Evolutionary conservation across 1,139 yeast species (phyloP).

Genomic region (Yamadazyma aaseri): DNA sequence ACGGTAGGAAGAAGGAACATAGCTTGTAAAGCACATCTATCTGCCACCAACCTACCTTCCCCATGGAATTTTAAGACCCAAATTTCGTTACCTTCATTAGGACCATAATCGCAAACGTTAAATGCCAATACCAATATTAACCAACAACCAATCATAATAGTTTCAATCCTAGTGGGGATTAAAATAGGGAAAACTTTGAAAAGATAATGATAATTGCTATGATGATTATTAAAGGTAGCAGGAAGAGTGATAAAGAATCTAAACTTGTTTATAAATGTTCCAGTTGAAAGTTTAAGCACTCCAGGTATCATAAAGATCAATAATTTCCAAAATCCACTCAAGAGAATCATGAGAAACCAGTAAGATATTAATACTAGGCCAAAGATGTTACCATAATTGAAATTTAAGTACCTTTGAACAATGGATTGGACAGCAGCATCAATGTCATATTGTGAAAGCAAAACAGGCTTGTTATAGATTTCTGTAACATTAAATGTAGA

Average conservation of each 20-base stretch:
- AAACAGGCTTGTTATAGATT: slow-evolving; percentile 31
- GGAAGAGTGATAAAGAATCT: slow-evolving; percentile 49
- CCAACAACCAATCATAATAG: slow-evolving; percentile 49
- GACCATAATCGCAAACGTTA: slow-evolving; percentile 38
- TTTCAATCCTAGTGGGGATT: slow-evolving; percentile 66
- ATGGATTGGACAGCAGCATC: slow-evolving; percentile 36
- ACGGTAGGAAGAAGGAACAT: slow-evolving; percentile 50
- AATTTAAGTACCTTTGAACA: slow-evolving; percentile 39
- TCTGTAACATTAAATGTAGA: slow-evolving; percentile 26
- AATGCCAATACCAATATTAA: slow-evolving; percentile 49
- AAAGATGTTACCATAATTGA: slow-evolving; percentile 46
- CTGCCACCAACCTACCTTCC: slow-evolving; percentile 56
- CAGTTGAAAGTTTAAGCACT: slow-evolving; percentile 29
- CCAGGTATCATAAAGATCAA: slow-evolving; percentile 35
- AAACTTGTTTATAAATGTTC: slow-evolving; percentile 31
- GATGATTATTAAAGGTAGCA: slow-evolving; percentile 42
- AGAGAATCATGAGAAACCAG: slow-evolving; percentile 42
- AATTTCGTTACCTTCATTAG: slow-evolving; percentile 33
- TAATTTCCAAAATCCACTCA: slow-evolving; percentile 44
- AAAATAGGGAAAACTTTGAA: slow-evolving; percentile 31
- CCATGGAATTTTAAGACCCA: slow-evolving; percentile 35
- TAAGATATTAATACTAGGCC: slow-evolving; percentile 50
- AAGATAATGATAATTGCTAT: slow-evolving; percentile 35
- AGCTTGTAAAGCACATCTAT: slow-evolving; percentile 56
- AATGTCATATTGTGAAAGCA: slow-evolving; percentile 21